phyloP scores from a whole-genome alignment of 2,329 filamentous ascomycete species.

The Fusarium sp. region DNA sequence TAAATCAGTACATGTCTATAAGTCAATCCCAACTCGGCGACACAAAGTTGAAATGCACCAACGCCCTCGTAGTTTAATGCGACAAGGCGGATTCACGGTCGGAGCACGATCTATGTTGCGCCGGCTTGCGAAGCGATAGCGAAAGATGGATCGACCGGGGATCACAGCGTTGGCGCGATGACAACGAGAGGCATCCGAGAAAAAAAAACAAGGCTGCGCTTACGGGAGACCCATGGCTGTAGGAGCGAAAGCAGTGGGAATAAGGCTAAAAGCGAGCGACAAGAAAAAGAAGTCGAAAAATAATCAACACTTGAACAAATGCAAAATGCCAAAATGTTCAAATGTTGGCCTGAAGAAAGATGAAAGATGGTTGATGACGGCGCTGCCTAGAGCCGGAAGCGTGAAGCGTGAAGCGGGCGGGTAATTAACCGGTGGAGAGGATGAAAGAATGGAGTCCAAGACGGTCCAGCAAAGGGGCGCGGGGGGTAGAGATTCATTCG shows the following conservation, averaged over 20 bases:
- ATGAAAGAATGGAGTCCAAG: conserved; percentile 38
- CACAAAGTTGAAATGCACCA: conserved; percentile 22
- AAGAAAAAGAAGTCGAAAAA: conserved; percentile 2
- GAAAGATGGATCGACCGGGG: conserved; percentile 40
- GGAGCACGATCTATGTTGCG: conserved; percentile 31
- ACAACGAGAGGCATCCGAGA: conserved; percentile 16
- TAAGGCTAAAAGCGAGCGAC: conserved; percentile 25
- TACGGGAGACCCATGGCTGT: conserved; percentile 61
- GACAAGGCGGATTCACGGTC: conserved; percentile 25
- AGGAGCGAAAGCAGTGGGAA: not conserved
- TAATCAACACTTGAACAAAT: not conserved
- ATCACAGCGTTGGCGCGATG: conserved; percentile 36
- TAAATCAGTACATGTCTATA: not conserved
- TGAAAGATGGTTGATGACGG: conserved; percentile 26
- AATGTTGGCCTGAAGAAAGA: conserved; percentile 19
- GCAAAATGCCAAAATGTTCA: not conserved
- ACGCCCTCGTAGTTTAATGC: conserved; percentile 15
- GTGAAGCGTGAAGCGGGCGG: conserved; percentile 35
- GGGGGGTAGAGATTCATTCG: conserved; percentile 23
- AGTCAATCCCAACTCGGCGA: conserved; percentile 27
- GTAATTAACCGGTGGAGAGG: conserved; percentile 39
- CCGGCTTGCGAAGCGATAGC: conserved; percentile 31
- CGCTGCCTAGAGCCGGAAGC: conserved; percentile 38
- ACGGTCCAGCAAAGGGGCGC: conserved; percentile 28
- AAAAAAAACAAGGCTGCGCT: conserved; percentile 47